These are phyloP conservation scores for Colletotrichum sp. DNA, from an alignment of 2,329 filamentous ascomycete species.

Conservation along the genomic window DNA sequence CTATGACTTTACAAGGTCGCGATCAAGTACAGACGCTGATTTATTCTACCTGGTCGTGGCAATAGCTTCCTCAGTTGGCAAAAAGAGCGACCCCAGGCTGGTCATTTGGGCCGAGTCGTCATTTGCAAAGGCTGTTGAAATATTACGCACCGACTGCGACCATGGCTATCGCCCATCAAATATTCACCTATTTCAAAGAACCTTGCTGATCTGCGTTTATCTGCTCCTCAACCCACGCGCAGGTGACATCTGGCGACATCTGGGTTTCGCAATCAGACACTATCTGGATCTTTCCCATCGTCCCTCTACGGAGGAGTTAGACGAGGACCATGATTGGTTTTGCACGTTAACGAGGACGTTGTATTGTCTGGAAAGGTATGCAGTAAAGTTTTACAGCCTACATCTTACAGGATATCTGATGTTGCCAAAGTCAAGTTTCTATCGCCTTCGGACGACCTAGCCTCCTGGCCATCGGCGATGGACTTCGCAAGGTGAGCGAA, in stretches of 20 bases:
- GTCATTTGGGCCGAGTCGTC: background rate
- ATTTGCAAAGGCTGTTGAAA: background rate
- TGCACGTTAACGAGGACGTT: background rate
- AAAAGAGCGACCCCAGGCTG: background rate
- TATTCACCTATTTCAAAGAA: background rate
- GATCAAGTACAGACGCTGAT: background rate
- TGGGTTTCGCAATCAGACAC: background rate
- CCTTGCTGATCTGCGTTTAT: background rate
- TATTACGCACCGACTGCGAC: background rate
- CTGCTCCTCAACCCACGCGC: background rate
- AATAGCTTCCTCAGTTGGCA: background rate
- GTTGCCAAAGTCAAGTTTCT: background rate
- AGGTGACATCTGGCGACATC: background rate
- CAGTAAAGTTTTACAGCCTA: background rate
- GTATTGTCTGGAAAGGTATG: background rate
- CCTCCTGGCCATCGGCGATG: background rate
- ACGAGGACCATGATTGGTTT: background rate
- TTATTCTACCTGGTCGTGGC: background rate
- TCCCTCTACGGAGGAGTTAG: background rate
- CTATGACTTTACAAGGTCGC: background rate
- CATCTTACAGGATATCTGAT: background rate
- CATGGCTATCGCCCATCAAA: background rate
- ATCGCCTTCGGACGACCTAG: background rate
- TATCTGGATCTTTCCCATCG: background rate
- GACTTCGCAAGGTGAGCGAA: background rate